Evolutionary conservation across 768 basidiomycete species (phyloP).

Genomic region (Fomitopsis serialis): DNA sequence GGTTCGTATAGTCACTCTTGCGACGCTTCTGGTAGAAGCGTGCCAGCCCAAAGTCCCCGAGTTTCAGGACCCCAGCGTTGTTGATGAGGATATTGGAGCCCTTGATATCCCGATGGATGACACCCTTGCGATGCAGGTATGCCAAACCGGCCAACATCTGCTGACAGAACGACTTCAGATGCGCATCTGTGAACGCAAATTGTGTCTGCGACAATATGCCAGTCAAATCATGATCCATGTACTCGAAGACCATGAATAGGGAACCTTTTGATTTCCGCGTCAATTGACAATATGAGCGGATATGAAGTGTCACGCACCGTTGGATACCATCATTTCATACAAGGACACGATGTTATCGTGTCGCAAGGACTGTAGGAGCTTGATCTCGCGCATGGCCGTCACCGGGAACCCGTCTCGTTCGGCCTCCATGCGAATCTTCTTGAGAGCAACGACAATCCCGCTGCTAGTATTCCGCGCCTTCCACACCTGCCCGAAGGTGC

Average conservation of each 20-base stretch:
- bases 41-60: conserved; percentile 96
- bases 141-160: conserved; percentile 95
- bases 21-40: conserved; percentile 92
- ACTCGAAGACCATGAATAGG: conserved; percentile 99
- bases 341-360: conserved; percentile 88
- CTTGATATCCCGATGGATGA: conserved; percentile 98
- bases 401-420: conserved; percentile 98
- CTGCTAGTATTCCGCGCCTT: conserved; percentile 84
- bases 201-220: conserved; percentile 90
- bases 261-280: conserved; percentile 50
- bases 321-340: conserved; percentile 98
- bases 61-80: conserved; percentile 86
- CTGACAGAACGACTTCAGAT: conserved; percentile 91
- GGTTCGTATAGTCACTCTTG: conserved; percentile 94
- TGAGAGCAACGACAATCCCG: conserved; percentile 81
- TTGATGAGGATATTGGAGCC: conserved; percentile 97
- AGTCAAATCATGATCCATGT: conserved; percentile 98
- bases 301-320: conserved; percentile 50
- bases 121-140: conserved; percentile 92
- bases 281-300: not conserved
- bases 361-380: conserved; percentile 84
- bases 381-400: conserved; percentile 98
- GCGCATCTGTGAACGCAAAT: conserved; percentile 77
- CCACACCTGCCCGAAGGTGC: conserved; percentile 97
- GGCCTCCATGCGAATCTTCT: conserved; percentile 95